phyloP scores from a whole-genome alignment of 805 yeast genomes.

The Teunomyces kruisii region DNA sequence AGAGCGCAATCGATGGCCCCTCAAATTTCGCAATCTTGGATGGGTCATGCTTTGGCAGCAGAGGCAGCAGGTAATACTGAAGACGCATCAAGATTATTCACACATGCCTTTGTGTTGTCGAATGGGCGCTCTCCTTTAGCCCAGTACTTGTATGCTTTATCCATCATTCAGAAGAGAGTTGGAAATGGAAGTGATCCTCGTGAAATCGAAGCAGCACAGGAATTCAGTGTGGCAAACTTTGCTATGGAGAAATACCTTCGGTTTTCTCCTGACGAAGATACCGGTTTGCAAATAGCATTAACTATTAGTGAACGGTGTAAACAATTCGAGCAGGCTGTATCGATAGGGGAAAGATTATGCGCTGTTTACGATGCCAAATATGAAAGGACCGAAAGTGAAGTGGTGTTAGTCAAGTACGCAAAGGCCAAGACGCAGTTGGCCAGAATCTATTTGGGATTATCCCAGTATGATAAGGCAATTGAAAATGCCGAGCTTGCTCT shows the following conservation, averaged over 20 bases:
- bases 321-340: conserved; percentile 54
- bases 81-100: conserved; percentile 58
- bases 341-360: conserved; percentile 48
- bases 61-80: conserved; percentile 49
- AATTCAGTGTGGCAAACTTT: conserved; percentile 60
- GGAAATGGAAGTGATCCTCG: conserved; percentile 49
- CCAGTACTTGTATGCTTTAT: conserved; percentile 68
- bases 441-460: conserved; percentile 63
- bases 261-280: conserved; percentile 56
- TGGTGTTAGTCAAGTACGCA: conserved; percentile 50
- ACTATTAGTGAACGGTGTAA: conserved; percentile 68
- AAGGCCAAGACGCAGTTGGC: conserved; percentile 68
- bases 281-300: conserved; percentile 56
- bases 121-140: conserved; percentile 71
- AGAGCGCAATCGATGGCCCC: conserved; percentile 85
- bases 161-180: conserved; percentile 47
- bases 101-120: conserved; percentile 77
- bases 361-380: conserved; percentile 51
- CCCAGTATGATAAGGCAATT: conserved; percentile 56
- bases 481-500: conserved; percentile 58
- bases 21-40: conserved; percentile 72
- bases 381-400: conserved; percentile 53
- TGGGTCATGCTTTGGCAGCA: conserved; percentile 74
- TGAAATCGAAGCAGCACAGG: conserved; percentile 61
- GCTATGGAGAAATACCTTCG: conserved; percentile 68